phyloP scores from a whole-genome alignment of 2,329 filamentous ascomycete genomes.

The Trichocomaceae sp. region DNA sequence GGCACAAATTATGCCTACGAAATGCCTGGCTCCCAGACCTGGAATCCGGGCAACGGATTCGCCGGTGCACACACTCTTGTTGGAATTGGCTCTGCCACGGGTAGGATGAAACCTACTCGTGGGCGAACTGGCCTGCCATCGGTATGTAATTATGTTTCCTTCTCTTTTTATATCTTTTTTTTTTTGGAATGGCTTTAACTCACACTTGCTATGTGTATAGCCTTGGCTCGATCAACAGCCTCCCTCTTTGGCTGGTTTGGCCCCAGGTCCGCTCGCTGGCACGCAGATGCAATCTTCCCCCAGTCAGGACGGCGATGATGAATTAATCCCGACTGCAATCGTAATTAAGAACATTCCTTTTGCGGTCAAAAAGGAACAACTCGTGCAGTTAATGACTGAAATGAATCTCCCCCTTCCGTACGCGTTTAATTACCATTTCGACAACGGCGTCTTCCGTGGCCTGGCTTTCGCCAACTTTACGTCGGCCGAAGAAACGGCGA shows the following conservation, averaged over 20 bases:
- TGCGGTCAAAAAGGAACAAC: slow-evolving; percentile 92
- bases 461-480: slow-evolving; percentile 98
- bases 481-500: slow-evolving; percentile 83
- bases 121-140: slow-evolving; percentile 60
- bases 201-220: slow-evolving; percentile 30
- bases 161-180: neutral
- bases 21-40: slow-evolving; percentile 62
- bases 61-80: slow-evolving; percentile 60
- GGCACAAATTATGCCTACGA: slow-evolving; percentile 62
- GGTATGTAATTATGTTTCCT: slow-evolving; percentile 48
- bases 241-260: slow-evolving; percentile 18
- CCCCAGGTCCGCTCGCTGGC: slow-evolving; percentile 8
- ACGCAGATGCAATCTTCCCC: slow-evolving; percentile 26
- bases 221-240: slow-evolving; percentile 57
- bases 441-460: slow-evolving; percentile 93
- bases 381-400: slow-evolving; percentile 89
- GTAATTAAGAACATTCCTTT: slow-evolving; percentile 99
- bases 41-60: slow-evolving; percentile 66
- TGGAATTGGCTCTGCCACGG: slow-evolving; percentile 52
- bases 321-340: slow-evolving; percentile 95
- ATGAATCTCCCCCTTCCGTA: slow-evolving; percentile 91
- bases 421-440: slow-evolving; percentile 99
- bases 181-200: neutral
- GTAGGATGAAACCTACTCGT: slow-evolving; percentile 51
- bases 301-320: slow-evolving; percentile 53